phyloP scores from a whole-genome alignment of 192 early-diverging fungal genomes.

The Coemansia sp. region DNA sequence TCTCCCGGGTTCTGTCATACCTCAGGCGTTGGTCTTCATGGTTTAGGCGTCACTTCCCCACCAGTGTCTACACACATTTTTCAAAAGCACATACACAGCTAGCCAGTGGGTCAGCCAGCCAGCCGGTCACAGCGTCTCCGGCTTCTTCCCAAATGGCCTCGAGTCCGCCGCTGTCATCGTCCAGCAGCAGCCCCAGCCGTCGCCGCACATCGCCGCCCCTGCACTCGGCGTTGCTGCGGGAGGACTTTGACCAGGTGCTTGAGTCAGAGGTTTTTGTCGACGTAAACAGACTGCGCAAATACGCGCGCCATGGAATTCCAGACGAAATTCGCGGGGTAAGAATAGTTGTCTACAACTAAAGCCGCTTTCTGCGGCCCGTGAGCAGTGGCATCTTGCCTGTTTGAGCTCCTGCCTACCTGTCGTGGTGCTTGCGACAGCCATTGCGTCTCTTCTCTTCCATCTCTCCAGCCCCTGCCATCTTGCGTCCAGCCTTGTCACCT shows the following conservation, averaged over 20 bases:
- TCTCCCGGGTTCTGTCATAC: not conserved
- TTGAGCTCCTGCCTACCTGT: not conserved
- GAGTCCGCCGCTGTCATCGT: constrained; percentile 51
- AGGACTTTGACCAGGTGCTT: constrained; percentile 73
- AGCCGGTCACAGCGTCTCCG: not conserved
- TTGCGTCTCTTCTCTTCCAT: not conserved
- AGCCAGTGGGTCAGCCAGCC: not conserved
- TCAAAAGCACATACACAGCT: not conserved
- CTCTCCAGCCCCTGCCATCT: not conserved
- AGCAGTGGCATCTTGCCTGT: too few relatives aligned
- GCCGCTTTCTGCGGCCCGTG: not conserved
- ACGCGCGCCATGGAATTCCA: constrained; percentile 79
- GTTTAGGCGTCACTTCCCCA: not conserved
- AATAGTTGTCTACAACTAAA: not conserved
- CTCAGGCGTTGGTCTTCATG: too few relatives aligned
- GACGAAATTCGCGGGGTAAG: constrained; percentile 70
- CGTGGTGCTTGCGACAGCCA: not conserved
- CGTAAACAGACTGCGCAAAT: constrained; percentile 72
- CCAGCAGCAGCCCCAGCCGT: constrained; percentile 42
- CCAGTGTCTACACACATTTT: not conserved
- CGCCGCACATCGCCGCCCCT: constrained; percentile 48
- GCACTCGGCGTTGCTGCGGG: constrained; percentile 49
- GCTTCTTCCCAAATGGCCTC: constrained; percentile 24
- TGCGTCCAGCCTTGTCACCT: not conserved
- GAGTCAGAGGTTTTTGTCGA: constrained; percentile 83